Evolutionary conservation across 1,139 yeast genomes (phyloP).

Genomic region (Schizosaccharomyces versatilis): DNA sequence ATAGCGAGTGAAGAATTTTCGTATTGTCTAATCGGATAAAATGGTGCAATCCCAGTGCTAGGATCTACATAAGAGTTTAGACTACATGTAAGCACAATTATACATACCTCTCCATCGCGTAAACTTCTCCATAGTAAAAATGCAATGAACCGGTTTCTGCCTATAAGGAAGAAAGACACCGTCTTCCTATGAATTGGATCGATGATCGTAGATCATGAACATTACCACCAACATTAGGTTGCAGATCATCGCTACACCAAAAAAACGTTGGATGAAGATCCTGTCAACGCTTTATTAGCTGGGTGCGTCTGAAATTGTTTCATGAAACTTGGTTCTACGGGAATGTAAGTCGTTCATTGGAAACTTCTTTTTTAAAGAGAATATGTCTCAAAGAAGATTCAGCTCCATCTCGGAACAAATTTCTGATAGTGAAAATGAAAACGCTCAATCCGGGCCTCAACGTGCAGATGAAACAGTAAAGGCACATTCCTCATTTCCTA

Average conservation of each 20-base stretch:
- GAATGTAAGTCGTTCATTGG: no score
- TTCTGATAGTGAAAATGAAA: neutral
- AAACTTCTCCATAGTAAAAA: conserved; percentile 1
- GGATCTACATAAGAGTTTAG: neutral
- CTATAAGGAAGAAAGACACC: no score
- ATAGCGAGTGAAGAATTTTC: no score
- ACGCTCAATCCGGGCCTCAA: neutral
- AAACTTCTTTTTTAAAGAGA: no score
- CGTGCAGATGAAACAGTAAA: neutral
- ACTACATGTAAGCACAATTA: neutral
- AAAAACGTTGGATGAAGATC: no score
- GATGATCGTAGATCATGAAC: no score
- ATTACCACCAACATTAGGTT: no score
- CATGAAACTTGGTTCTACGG: no score
- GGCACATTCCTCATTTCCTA: neutral
- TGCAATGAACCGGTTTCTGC: neutral
- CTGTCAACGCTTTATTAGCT: no score
- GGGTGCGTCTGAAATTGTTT: no score
- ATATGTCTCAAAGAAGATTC: neutral
- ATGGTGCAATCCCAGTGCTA: conserved; percentile 2
- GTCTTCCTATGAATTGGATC: no score
- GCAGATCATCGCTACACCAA: no score
- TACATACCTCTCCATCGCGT: conserved; percentile 4
- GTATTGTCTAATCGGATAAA: neutral
- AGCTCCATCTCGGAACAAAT: neutral